Evolutionary conservation across 306 rosid genomes (phyloP), one percentile per base, ranked within the genome.

Genomic region (Corylus americana): DNA sequence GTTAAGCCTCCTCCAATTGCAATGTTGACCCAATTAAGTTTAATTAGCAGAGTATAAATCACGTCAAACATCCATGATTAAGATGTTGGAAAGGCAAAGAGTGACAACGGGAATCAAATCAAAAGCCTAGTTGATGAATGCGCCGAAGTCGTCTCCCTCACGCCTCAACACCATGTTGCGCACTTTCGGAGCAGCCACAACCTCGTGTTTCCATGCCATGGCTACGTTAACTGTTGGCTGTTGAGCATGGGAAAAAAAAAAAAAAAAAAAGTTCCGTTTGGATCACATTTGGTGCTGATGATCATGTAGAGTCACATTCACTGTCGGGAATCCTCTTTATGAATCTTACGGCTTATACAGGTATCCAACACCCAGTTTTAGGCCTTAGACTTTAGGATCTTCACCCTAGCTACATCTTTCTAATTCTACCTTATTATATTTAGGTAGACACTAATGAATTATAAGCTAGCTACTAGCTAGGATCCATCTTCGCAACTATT

Each of bases 1-100:
- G 71, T 39, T 67, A 39, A 67, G 12, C 49, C 49, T 66, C 37
- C 48, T 16, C 11, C 71, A 66, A 17, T 66, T 66, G 49, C 22
- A 68, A 39, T 18, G 79, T 47, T 47, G 71, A 55, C 75, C 81
- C 20, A 3, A 31, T 31, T 31, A 64, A 59, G 59, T 49, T 61
- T 49, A 61, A 45, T 31, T 31, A 45, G 81, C 69, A 73, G 5
- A 5, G 7, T 42, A 42, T 61, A 81, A 64, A 77, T 42, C 71
- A 53, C 59, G 78, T 55, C 74, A 78, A 85, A 67, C 71, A 78
- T 58, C 64, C 81, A 90, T 90, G 87, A 92, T 87, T 83, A 83
- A 81, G 72, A 79, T 68, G 82, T 59, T 80, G 79, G 83, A 82
- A 85, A 81, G 75, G 53, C 55, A 11, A 1, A 42, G 59, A 44